phyloP scores from a whole-genome alignment of 495 filamentous ascomycete genomes.

The Neurospora sp. region DNA sequence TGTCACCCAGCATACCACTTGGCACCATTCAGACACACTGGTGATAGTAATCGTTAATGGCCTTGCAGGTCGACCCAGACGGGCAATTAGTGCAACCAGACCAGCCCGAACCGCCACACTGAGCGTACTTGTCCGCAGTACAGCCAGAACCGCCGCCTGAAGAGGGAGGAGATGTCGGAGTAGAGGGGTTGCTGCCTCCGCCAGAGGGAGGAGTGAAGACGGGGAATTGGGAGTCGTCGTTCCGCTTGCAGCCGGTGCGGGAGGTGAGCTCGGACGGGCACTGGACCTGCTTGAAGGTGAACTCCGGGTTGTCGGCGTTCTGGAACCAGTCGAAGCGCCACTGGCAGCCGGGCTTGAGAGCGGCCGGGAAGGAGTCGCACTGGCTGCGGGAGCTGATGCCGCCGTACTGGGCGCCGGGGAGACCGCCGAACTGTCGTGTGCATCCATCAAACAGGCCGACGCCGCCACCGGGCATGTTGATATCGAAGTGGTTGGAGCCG shows the following conservation, averaged over 20 bases:
- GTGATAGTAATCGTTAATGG: conserved; percentile 16
- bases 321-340: conserved; percentile 53
- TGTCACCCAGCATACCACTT: neutral
- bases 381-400: conserved; percentile 38
- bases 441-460: conserved; percentile 48
- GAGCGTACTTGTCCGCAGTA: conserved; percentile 21
- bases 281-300: conserved; percentile 41
- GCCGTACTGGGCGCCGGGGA: conserved; percentile 45
- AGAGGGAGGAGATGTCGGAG: neutral
- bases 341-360: conserved; percentile 42
- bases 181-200: neutral
- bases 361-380: conserved; percentile 40
- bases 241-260: conserved; percentile 36
- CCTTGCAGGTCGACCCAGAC: conserved; percentile 15
- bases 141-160: conserved; percentile 3
- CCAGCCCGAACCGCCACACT: conserved; percentile 29
- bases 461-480: conserved; percentile 49
- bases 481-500: conserved; percentile 46
- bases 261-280: conserved; percentile 44
- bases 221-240: conserved; percentile 23
- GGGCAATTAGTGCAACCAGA: conserved; percentile 21
- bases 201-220: conserved; percentile 11
- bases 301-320: conserved; percentile 44
- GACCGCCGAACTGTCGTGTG: conserved; percentile 39
- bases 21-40: conserved; percentile 14